These are phyloP conservation scores for Dalbergia cochinchinensis DNA, from an alignment of 306 rosid genomes.

Conservation along the genomic window DNA sequence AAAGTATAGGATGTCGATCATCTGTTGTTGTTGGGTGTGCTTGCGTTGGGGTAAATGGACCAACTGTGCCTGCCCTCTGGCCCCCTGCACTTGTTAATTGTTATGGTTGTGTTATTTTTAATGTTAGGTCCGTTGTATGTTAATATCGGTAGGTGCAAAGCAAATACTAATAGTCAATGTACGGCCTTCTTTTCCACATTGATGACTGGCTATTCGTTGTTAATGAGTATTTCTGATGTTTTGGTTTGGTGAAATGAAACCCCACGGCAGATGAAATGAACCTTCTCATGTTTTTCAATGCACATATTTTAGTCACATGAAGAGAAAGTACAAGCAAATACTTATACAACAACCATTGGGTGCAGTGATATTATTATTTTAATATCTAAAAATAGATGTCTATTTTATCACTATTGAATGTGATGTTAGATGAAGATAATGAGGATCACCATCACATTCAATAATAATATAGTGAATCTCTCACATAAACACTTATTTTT, in stretches of 20 bases:
- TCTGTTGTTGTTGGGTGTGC: constrained; percentile 8
- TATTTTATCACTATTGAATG: too few relatives aligned
- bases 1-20: neutral
- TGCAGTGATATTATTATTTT: too few relatives aligned
- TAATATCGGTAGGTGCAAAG: neutral
- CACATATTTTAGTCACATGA: neutral
- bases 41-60: neutral
- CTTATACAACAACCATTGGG: neutral
- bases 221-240: neutral
- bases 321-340: neutral
- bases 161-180: constrained; percentile 2
- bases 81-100: neutral
- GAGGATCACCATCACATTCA: too few relatives aligned
- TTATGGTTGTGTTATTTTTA: neutral
- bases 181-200: neutral
- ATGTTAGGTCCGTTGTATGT: constrained; percentile 8
- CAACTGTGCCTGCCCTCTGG: constrained; percentile 10
- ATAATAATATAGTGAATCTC: too few relatives aligned
- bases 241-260: neutral
- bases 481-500: too few relatives aligned
- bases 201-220: neutral
- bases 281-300: neutral
- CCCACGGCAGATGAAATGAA: too few relatives aligned
- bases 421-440: too few relatives aligned
- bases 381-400: too few relatives aligned